Base-by-base conservation (phyloP, 1,284 basidiomycete species). In the Sporisorium scitamineum region DNA sequence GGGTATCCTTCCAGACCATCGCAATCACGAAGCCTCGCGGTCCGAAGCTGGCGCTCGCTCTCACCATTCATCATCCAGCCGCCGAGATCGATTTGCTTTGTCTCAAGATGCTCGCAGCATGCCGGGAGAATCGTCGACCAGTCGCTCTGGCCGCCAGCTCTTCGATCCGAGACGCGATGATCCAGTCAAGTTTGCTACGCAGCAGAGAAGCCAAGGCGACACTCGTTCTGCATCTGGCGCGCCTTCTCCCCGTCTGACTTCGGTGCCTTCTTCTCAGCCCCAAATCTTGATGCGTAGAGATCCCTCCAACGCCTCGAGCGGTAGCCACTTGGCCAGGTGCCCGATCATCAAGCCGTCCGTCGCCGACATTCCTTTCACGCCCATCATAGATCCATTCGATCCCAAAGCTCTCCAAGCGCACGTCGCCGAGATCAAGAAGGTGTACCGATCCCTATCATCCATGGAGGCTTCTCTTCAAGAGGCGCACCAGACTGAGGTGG, bases 121-220 rank as follows among this genome's bases (percentile, higher is more conserved):
- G 7, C 61, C 58, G 3, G 69, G 69, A 24, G 74, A 76, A 9
- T 34, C 69, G 9, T 34, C 64, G 2, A 34, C 61, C 53, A 60
- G 54, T 42, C 59, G 65, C 26, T 65, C 64, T 50, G 69, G 63
- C n/a, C 68, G 78, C 32, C 72, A 80, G 57, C 78, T 95, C 0
- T 95, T 94, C 67, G 93, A 95, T 82, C 92, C 91, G 67, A 88
- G 92, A 52, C 92, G 92, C 83, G 92, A 95, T 83, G 92, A 95
- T 83, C 92, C 94, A 0, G 90, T 94, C 47, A 89, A 65, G 29
- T 81, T 81, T 48, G 76, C 76, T 0, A 66, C 72, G 4, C 59
- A 70, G 54, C 62, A 68, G 31, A 69, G 78, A 51, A 57, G 44
- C 20, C 62, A 72, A 22, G 54, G 51, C 34, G 73, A 75, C 16